These are phyloP conservation scores for Aspergillus flavus DNA, from an alignment of 2,329 filamentous ascomycete species.

Conservation along the genomic window DNA sequence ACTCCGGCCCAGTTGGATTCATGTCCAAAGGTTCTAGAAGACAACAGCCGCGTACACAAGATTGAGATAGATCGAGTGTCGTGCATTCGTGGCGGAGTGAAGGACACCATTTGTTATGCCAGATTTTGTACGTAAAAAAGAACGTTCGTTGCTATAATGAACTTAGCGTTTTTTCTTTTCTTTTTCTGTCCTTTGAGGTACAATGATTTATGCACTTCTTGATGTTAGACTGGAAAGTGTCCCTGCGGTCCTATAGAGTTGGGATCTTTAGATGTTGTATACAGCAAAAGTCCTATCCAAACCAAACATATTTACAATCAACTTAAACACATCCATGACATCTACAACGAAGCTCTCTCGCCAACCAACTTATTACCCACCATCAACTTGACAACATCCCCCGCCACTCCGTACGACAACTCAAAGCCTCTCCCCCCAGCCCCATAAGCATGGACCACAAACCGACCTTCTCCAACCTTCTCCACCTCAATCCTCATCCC, in stretches of 20 bases:
- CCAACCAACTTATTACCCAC: slow-evolving; percentile 24
- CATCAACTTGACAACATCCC: slow-evolving; percentile 51
- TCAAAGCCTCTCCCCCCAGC: slow-evolving; percentile 65
- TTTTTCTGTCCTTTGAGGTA: not conserved
- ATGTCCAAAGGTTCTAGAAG: slow-evolving; percentile 6
- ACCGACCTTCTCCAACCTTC: slow-evolving; percentile 28
- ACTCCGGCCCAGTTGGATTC: not conserved
- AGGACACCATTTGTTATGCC: slow-evolving; percentile 34
- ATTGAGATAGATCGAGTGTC: slow-evolving; percentile 30
- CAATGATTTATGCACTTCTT: not conserved
- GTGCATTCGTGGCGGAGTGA: slow-evolving; percentile 27
- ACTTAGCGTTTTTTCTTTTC: slow-evolving; percentile 20
- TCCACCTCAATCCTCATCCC: slow-evolving; percentile 59
- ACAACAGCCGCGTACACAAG: slow-evolving; percentile 25
- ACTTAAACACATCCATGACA: not conserved
- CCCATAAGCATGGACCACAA: slow-evolving; percentile 60
- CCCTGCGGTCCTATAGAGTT: not conserved
- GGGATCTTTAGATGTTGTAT: not conserved
- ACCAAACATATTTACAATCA: not conserved
- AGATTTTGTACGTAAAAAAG: slow-evolving; percentile 32
- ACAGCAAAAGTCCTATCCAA: not conserved
- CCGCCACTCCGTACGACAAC: slow-evolving; percentile 62
- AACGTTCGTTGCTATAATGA: slow-evolving; percentile 29
- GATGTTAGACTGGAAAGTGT: not conserved
- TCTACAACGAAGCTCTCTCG: slow-evolving; percentile 27